Percentiles rank a stretch among this genome's conserved stretches.
phyloP scores from a whole-genome alignment of 768 basidiomycete genomes.

The Hemileccinum impolitum region DNA sequence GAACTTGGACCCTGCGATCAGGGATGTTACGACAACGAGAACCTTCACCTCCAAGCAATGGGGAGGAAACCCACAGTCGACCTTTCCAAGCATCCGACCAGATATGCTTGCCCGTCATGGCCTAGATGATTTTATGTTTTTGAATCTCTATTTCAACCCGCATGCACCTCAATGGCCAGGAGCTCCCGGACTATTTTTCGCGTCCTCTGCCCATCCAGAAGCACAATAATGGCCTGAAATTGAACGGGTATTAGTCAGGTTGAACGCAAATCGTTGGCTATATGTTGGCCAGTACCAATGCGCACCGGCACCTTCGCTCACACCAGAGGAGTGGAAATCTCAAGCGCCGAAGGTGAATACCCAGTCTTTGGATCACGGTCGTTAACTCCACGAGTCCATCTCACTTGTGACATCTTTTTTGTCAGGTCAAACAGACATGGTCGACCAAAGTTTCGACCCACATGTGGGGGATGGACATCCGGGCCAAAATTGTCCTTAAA shows the following conservation, averaged over 20 bases:
- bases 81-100: slow-evolving; percentile 12
- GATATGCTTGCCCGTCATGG: slow-evolving; percentile 15
- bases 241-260: slow-evolving; percentile 9
- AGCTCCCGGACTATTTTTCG: slow-evolving; percentile 16
- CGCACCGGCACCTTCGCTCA: slow-evolving; percentile 6
- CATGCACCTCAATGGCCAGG: slow-evolving; percentile 18
- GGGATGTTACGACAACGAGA: slow-evolving; percentile 18
- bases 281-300: slow-evolving; percentile 20
- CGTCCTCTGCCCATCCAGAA: not conserved
- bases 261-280: slow-evolving; percentile 14
- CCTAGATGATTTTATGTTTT: slow-evolving; percentile 17
- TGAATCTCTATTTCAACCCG: slow-evolving; percentile 17
- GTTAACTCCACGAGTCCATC: not conserved
- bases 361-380: no score
- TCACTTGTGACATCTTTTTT: not conserved
- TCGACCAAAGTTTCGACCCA: slow-evolving; percentile 12
- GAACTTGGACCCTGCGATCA: slow-evolving; percentile 8
- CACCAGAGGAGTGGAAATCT: slow-evolving; percentile 15
- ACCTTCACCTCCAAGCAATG: slow-evolving; percentile 15
- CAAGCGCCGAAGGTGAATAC: slow-evolving; percentile 11
- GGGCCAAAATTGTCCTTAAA: slow-evolving; percentile 16
- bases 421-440: slow-evolving; percentile 22
- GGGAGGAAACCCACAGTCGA: slow-evolving; percentile 16
- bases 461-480: slow-evolving; percentile 7
- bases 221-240: not conserved